A percentile compares a stretch with the other conserved stretches of the same genome.
Conservation (phyloP, 768 basidiomycete genomes). For the Trametopsis cervina region DNA sequence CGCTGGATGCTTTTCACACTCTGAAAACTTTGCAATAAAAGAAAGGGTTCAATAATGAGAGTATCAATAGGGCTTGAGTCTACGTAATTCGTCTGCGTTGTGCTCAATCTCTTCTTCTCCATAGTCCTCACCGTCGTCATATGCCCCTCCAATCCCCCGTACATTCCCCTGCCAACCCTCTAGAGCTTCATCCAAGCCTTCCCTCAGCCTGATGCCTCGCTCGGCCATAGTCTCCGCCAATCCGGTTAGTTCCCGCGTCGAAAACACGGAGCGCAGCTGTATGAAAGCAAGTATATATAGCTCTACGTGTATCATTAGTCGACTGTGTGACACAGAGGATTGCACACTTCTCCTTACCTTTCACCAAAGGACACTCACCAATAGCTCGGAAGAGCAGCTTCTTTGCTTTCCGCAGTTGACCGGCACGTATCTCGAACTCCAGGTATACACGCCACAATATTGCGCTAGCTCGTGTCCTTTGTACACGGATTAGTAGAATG, state of each 20-base stretch:
- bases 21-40: neutral
- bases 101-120: conserved; percentile 50
- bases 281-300: conserved; percentile 77
- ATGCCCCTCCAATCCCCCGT: neutral
- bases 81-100: conserved; percentile 48
- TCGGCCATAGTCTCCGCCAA: conserved; percentile 75
- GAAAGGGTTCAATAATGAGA: neutral
- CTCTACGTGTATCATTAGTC: conserved; percentile 34
- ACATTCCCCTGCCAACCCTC: conserved; percentile 33
- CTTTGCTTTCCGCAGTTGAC: conserved; percentile 56
- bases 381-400: conserved; percentile 68
- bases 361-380: conserved; percentile 65
- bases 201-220: conserved; percentile 56
- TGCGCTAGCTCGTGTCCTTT: conserved; percentile 59
- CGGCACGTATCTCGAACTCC: conserved; percentile 68
- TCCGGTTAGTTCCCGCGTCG: conserved; percentile 46
- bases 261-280: conserved; percentile 58
- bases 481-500: conserved; percentile 1
- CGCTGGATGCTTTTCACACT: conserved; percentile 1
- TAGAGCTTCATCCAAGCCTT: conserved; percentile 52
- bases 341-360: conserved; percentile 41
- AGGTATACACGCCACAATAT: conserved; percentile 69
- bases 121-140: conserved; percentile 9
- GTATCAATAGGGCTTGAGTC: conserved; percentile 55
- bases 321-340: conserved; percentile 1